A percentile compares a stretch with the other conserved stretches of the same genome.
These are phyloP conservation scores for Phyllachora maydis DNA, from an alignment of 2,329 filamentous ascomycete genomes.

Conservation along the genomic window DNA sequence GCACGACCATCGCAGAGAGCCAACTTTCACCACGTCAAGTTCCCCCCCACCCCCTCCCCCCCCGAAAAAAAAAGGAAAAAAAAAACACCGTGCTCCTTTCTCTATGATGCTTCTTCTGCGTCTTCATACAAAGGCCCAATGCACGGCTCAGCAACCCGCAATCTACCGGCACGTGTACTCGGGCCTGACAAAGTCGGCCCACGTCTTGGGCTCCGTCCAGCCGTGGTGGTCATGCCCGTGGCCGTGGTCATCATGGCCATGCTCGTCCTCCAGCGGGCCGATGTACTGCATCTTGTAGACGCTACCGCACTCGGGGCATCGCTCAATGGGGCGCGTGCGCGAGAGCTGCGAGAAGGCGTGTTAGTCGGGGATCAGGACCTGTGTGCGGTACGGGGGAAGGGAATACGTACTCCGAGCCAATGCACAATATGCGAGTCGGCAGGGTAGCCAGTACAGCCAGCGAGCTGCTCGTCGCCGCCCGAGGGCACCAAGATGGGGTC, in stretches of 20 bases:
- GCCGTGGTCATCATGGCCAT: too few relatives aligned
- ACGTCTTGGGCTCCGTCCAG: constrained; percentile 79
- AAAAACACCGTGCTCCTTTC: not conserved
- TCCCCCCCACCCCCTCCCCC: too few relatives aligned
- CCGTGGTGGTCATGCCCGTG: constrained; percentile 37
- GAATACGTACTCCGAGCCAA: constrained; percentile 64
- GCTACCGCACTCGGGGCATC: constrained; percentile 90
- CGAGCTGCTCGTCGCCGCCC: constrained; percentile 88
- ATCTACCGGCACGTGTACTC: too few relatives aligned
- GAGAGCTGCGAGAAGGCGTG: constrained; percentile 37
- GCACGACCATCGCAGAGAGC: too few relatives aligned
- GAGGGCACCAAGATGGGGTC: constrained; percentile 82
- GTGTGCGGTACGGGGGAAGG: too few relatives aligned
- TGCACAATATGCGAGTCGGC: constrained; percentile 78
- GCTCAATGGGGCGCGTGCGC: constrained; percentile 76
- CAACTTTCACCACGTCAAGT: too few relatives aligned
- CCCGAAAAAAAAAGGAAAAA: too few relatives aligned
- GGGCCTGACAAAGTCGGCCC: constrained; percentile 88
- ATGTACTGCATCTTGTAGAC: constrained; percentile 98
- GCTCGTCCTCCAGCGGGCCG: constrained; percentile 53
- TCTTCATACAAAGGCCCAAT: too few relatives aligned
- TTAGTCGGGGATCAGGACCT: not conserved
- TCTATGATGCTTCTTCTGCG: constrained; percentile 1
- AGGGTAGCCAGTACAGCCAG: constrained; percentile 86
- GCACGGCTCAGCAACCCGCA: too few relatives aligned